Evolutionary conservation across 352 stramenopile species (phyloP).

Genomic region (Globisporangium sylvaticum): DNA sequence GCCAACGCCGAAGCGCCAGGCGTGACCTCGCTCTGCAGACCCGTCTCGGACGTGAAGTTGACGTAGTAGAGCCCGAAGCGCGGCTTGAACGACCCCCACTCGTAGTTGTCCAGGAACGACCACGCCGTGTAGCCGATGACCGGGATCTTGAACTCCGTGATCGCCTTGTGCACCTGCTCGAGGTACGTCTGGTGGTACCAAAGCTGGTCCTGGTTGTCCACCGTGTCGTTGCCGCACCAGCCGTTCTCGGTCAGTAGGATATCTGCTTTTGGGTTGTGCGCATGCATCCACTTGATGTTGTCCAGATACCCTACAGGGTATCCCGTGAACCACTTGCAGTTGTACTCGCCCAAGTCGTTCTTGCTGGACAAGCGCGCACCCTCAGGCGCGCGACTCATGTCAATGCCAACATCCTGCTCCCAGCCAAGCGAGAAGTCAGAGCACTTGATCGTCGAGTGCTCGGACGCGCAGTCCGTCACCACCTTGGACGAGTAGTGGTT

Average conservation of each 20-base stretch:
- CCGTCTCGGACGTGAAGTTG: constrained; percentile 32
- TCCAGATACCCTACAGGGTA: constrained; percentile 39
- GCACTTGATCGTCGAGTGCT: constrained; percentile 29
- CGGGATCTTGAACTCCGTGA: constrained; percentile 38
- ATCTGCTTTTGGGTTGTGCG: constrained; percentile 28
- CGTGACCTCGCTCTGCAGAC: constrained; percentile 22
- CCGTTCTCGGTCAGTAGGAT: constrained; percentile 50
- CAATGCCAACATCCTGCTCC: constrained; percentile 43
- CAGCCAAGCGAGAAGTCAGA: constrained; percentile 29
- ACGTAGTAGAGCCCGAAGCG: constrained; percentile 54
- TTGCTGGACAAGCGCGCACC: constrained; percentile 45
- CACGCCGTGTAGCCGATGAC: constrained; percentile 90
- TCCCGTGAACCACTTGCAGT: constrained; percentile 40
- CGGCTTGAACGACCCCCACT: constrained; percentile 85
- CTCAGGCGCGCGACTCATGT: constrained; percentile 42
- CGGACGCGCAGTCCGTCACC: constrained; percentile 47
- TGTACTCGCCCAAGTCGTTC: constrained; percentile 29
- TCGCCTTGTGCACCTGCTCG: constrained; percentile 42
- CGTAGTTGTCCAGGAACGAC: constrained; percentile 94
- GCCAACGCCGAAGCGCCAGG: constrained; percentile 21
- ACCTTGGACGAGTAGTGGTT: constrained; percentile 91
- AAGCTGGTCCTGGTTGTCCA: constrained; percentile 47
- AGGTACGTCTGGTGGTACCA: constrained; percentile 50
- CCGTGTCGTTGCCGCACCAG: constrained; percentile 43
- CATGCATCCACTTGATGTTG: constrained; percentile 39